phyloP scores from a whole-genome alignment of 352 stramenopile species.

The Phytopythium mirpurense region DNA sequence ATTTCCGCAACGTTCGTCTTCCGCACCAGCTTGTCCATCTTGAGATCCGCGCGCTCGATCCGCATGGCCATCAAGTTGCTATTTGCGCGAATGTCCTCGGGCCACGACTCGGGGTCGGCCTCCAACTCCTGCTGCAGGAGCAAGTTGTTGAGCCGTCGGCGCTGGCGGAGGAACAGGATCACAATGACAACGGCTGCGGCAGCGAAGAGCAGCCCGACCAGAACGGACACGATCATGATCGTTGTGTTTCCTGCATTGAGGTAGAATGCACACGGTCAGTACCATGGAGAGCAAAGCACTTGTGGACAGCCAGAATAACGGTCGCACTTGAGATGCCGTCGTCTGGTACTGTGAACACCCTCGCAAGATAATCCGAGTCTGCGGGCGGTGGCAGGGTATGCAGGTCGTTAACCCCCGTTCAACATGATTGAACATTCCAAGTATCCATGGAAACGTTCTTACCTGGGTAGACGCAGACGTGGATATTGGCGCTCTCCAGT shows the following conservation, averaged over 20 bases:
- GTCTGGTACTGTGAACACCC: neutral
- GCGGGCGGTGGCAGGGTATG: neutral
- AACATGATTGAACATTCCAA: too few relatives aligned
- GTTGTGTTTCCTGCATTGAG: neutral
- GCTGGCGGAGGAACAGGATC: slow-evolving; percentile 11
- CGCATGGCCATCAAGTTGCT: slow-evolving; percentile 13
- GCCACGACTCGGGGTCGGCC: slow-evolving; percentile 11
- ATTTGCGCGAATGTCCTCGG: slow-evolving; percentile 11
- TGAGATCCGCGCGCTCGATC: slow-evolving; percentile 9
- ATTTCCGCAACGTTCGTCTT: slow-evolving; percentile 11
- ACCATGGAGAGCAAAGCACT: too few relatives aligned
- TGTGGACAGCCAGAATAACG: neutral
- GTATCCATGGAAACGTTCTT: too few relatives aligned
- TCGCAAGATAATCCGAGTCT: neutral
- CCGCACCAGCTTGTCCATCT: slow-evolving; percentile 7
- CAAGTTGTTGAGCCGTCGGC: slow-evolving; percentile 15
- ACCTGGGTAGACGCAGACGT: slow-evolving; percentile 4
- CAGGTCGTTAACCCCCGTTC: neutral
- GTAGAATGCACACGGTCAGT: neutral
- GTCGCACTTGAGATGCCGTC: neutral
- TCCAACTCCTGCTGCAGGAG: slow-evolving; percentile 15
- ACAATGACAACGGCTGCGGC: slow-evolving; percentile 5
- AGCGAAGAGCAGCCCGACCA: neutral
- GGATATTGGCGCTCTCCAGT: neutral
- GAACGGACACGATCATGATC: neutral